phyloP scores from a whole-genome alignment of 768 basidiomycete species.

The Galerina marginata region DNA sequence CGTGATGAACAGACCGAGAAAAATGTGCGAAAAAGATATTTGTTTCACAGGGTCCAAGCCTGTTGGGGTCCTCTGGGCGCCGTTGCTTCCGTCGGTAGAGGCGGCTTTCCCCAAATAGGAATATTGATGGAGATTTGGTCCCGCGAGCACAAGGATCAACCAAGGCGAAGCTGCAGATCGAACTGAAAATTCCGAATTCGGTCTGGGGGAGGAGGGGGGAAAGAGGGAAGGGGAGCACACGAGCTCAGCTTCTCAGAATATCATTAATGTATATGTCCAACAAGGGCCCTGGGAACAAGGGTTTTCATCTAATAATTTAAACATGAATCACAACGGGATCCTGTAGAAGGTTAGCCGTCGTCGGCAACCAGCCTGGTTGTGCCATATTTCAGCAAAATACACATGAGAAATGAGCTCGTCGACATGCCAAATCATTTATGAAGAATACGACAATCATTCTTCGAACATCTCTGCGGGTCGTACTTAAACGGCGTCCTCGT shows the following conservation, averaged over 20 bases:
- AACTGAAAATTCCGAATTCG: too few species aligned
- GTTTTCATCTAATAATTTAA: too few species aligned
- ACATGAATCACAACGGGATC: not conserved
- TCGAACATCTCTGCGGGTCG: too few species aligned
- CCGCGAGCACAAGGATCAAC: too few species aligned
- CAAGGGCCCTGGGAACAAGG: too few species aligned
- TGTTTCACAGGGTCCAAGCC: conserved; percentile 2
- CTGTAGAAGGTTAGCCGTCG: not conserved
- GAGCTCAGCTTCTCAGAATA: too few species aligned
- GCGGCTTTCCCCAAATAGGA: conserved; percentile 1
- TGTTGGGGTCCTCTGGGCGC: not conserved
- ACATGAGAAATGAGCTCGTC: not conserved
- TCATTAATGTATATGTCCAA: too few species aligned
- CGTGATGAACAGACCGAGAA: not conserved
- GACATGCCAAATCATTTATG: conserved; percentile 6
- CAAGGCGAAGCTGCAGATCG: too few species aligned
- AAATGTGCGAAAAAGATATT: conserved; percentile 3
- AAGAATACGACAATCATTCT: not conserved
- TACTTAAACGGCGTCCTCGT: not conserved
- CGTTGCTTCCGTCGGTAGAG: not conserved
- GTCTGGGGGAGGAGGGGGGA: too few species aligned
- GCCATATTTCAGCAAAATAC: not conserved
- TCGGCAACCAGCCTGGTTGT: not conserved
- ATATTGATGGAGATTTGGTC: not conserved
- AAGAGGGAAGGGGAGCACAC: too few species aligned